Evolutionary conservation across 2,329 filamentous ascomycete genomes (phyloP).

Genomic region (Coleophoma crateriformis): DNA sequence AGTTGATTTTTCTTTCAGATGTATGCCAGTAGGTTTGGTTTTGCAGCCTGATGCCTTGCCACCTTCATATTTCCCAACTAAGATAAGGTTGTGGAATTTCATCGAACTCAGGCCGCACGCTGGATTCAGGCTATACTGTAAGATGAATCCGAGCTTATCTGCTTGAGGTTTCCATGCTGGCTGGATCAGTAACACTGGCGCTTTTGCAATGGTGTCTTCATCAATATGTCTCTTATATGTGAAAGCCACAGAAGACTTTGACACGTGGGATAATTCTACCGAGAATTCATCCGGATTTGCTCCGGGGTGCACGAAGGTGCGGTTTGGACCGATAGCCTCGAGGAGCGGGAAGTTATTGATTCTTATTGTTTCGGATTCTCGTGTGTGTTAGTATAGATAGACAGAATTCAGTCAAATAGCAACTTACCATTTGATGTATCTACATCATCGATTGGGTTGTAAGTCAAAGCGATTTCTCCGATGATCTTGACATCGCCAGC

Average conservation of each 20-base stretch:
- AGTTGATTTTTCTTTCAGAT: slow-evolving; percentile 68
- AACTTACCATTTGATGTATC: slow-evolving; percentile 41
- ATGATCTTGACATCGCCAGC: slow-evolving; percentile 69
- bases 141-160: slow-evolving; percentile 77
- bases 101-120: slow-evolving; percentile 39
- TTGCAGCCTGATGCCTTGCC: slow-evolving; percentile 60
- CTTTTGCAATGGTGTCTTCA: slow-evolving; percentile 45
- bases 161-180: slow-evolving; percentile 75
- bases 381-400: neutral
- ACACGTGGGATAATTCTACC: slow-evolving; percentile 69
- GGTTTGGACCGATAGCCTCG: slow-evolving; percentile 90
- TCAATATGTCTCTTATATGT: slow-evolving; percentile 85
- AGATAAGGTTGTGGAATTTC: slow-evolving; percentile 66
- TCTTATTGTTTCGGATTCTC: slow-evolving; percentile 11
- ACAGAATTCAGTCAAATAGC: slow-evolving; percentile 7
- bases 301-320: slow-evolving; percentile 69
- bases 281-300: slow-evolving; percentile 75
- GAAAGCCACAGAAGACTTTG: slow-evolving; percentile 73
- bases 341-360: slow-evolving; percentile 85
- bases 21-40: slow-evolving; percentile 75
- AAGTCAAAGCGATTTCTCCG: slow-evolving; percentile 85
- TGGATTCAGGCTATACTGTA: slow-evolving; percentile 82
- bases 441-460: slow-evolving; percentile 47
- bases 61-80: slow-evolving; percentile 68
- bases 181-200: slow-evolving; percentile 52